Evolutionary conservation across 495 filamentous ascomycete genomes (phyloP).

Genomic region (Evernia prunastri): DNA sequence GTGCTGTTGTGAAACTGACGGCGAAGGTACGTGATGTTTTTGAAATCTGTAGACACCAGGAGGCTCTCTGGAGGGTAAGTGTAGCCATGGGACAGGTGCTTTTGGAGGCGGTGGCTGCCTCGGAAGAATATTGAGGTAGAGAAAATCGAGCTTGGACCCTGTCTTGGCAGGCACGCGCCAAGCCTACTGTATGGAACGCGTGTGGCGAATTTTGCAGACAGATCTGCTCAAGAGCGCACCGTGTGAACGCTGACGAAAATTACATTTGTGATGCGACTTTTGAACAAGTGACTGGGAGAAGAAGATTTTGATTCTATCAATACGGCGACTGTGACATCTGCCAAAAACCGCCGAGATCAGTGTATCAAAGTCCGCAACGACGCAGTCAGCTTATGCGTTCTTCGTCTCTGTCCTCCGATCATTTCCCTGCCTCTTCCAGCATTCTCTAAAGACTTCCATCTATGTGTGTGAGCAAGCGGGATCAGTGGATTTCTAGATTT

Average conservation of each 20-base stretch:
- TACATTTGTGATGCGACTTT: not conserved
- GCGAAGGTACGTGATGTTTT: slow-evolving; percentile 24
- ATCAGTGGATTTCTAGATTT: not conserved
- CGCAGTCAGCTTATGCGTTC: slow-evolving; percentile 40
- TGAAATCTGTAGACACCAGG: slow-evolving; percentile 28
- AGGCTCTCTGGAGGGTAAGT: slow-evolving; percentile 24
- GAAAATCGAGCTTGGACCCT: not conserved
- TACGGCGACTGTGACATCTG: not conserved
- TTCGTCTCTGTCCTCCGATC: slow-evolving; percentile 72
- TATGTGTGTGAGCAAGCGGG: slow-evolving; percentile 32
- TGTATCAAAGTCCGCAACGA: not conserved
- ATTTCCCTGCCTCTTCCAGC: slow-evolving; percentile 91
- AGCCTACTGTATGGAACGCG: slow-evolving; percentile 2
- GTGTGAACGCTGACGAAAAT: not conserved
- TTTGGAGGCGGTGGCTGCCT: not conserved
- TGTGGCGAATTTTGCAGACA: slow-evolving; percentile 6
- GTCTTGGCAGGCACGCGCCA: slow-evolving; percentile 3
- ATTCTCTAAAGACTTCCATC: slow-evolving; percentile 89
- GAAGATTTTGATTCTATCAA: not conserved
- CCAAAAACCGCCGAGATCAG: not conserved
- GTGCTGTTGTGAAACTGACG: slow-evolving; percentile 26
- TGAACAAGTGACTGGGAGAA: not conserved
- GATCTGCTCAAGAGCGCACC: not conserved
- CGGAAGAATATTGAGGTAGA: not conserved
- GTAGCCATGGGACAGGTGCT: slow-evolving; percentile 23